Evolutionary conservation across 257 asterid genomes (phyloP).

Genomic region (Przewalskia tangutica): DNA sequence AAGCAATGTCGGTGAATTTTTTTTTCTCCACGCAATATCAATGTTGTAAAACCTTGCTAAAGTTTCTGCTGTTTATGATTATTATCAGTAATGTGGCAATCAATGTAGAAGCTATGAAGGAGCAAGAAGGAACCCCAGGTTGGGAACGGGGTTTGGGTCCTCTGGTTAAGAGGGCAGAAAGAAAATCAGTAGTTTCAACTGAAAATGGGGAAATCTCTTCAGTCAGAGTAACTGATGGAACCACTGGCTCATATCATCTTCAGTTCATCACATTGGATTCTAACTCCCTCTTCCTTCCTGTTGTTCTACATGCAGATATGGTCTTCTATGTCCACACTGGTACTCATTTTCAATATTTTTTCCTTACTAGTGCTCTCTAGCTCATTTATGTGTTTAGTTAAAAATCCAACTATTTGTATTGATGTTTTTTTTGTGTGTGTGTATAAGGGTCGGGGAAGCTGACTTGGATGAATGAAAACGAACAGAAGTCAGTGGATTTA

Average conservation of each 20-base stretch:
- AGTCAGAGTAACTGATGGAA: slow-evolving; percentile 24
- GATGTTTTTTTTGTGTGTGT: background rate
- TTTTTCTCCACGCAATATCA: background rate
- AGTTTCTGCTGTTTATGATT: background rate
- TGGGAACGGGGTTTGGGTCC: slow-evolving; percentile 10
- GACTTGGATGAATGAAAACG: slow-evolving; percentile 48
- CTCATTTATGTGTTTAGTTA: background rate
- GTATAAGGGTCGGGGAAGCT: slow-evolving; percentile 62
- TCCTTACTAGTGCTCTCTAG: too few relatives aligned
- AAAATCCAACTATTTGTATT: background rate
- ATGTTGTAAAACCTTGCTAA: background rate
- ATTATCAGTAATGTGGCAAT: background rate
- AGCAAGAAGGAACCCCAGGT: slow-evolving; percentile 4
- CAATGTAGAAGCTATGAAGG: background rate
- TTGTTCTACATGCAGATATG: slow-evolving; percentile 61
- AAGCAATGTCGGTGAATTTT: background rate
- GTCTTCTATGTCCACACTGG: slow-evolving; percentile 85
- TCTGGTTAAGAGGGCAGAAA: slow-evolving; percentile 33
- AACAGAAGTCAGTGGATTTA: slow-evolving; percentile 20
- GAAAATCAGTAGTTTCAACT: slow-evolving; percentile 26
- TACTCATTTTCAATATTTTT: background rate
- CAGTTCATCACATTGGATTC: slow-evolving; percentile 85
- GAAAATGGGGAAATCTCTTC: slow-evolving; percentile 63
- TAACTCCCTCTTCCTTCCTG: slow-evolving; percentile 68
- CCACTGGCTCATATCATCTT: slow-evolving; percentile 38